Base-by-base conservation (phyloP, 2,329 filamentous ascomycete genomes). In the Cladosporium sp. region DNA sequence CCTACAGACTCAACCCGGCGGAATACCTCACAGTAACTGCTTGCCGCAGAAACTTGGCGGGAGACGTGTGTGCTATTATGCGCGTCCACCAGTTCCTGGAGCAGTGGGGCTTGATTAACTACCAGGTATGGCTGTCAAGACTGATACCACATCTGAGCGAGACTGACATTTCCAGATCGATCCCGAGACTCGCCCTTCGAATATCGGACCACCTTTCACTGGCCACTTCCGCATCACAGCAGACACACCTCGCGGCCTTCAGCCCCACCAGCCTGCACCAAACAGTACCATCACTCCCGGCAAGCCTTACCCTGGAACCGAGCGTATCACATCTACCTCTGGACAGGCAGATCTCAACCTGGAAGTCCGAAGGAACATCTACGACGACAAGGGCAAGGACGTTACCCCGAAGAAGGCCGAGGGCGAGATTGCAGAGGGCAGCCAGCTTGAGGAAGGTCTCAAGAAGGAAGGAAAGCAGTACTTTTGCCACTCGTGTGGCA, bases 41-140 rank as follows among this genome's bases (percentile, higher is more conserved):
- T 44, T 99, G 93, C 68, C 82, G 93, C 57, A 83, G 93, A 59
- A 99, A 99, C 68, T 73, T 99, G 64, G 93, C 93, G 18, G 93
- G 93, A 58, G 93, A 99, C 70, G 93, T 99, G 27, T 99, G 93
- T 73, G 92, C 93, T 34, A 99, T 99, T 61, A 99, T 99, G 93
- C 86, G 93, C 58, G 92, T 99, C 15, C 93, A 99, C 70, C 88
- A 90, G 13, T 99, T 99, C 73, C 79, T 99, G 30, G 93, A 99
- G 73, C 92, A 97, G 68, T 99, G 93, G 93, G 93, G 93, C 7
- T 76, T 99, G 64, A 96, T 99, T 69, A 99, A 99, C 72, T 99
- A 99, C 67, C 93, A 99, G 78, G 92, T 96, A 55, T 27, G 59
- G 43, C 9, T 7, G 20, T 15, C 9, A 6, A 11, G 18, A 42